A percentile compares a stretch with the other conserved stretches of the same genome.
These are phyloP conservation scores for Penicillium sp. DNA, from an alignment of 2,329 filamentous ascomycete genomes.

Conservation along the genomic window DNA sequence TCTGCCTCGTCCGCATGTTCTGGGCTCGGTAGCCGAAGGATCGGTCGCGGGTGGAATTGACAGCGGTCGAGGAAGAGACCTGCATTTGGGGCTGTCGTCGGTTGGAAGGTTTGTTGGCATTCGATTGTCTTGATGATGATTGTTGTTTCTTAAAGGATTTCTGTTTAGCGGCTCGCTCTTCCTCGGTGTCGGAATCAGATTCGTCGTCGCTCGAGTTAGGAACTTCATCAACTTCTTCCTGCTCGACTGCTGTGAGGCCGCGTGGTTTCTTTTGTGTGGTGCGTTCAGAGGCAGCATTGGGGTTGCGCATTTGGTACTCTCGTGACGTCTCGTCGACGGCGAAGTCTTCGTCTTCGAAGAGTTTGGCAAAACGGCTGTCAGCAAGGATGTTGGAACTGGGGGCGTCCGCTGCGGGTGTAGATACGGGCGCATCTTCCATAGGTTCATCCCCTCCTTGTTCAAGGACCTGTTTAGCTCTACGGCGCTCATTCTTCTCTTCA, in stretches of 20 bases:
- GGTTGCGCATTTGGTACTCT: constrained; percentile 88
- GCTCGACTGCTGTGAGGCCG: constrained; percentile 66
- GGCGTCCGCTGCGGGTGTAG: constrained; percentile 26
- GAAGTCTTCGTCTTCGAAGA: constrained; percentile 95
- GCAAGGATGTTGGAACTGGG: constrained; percentile 69
- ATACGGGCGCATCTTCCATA: constrained; percentile 33
- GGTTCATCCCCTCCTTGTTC: constrained; percentile 62
- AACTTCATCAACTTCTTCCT: constrained; percentile 62
- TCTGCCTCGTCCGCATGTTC: constrained; percentile 45
- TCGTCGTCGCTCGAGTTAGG: constrained; percentile 48
- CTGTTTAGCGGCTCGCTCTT: constrained; percentile 30
- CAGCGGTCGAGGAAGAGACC: constrained; percentile 58
- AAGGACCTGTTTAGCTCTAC: constrained; percentile 52
- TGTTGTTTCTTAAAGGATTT: constrained; percentile 56
- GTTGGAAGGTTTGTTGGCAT: constrained; percentile 55
- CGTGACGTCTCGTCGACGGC: constrained; percentile 85
- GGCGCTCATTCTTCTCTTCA: constrained; percentile 61
- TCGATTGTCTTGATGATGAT: constrained; percentile 44
- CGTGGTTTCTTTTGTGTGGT: constrained; percentile 42
- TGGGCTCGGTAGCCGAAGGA: constrained; percentile 64
- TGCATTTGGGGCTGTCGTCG: constrained; percentile 59
- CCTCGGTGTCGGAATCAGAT: constrained; percentile 39
- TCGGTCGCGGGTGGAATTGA: constrained; percentile 53
- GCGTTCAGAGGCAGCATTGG: constrained; percentile 67
- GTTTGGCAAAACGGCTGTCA: constrained; percentile 82